phyloP scores from a whole-genome alignment of 2,329 filamentous ascomycete genomes.

The Aspergillus udagawae region DNA sequence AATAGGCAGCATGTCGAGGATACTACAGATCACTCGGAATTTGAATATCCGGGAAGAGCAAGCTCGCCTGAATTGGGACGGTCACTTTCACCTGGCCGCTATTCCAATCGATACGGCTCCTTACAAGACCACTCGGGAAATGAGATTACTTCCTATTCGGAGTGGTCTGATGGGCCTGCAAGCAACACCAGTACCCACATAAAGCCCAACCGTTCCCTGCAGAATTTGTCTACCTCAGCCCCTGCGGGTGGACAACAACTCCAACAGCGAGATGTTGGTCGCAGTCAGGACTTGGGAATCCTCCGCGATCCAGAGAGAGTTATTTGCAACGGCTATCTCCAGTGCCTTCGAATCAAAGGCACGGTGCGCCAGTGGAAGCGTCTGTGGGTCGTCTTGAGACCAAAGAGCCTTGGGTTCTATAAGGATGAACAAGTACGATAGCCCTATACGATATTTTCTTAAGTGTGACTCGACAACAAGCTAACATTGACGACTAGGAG shows the following conservation, averaged over 20 bases:
- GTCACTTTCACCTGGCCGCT: constrained; percentile 23
- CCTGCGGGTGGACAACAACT: constrained; percentile 30
- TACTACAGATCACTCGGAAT: constrained; percentile 42
- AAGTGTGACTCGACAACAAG: neutral
- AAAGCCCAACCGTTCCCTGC: constrained; percentile 25
- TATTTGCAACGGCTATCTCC: constrained; percentile 90
- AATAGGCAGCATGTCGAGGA: constrained; percentile 32
- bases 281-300: constrained; percentile 53
- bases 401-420: constrained; percentile 81
- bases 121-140: constrained; percentile 58
- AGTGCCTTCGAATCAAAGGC: constrained; percentile 72
- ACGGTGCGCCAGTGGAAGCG: constrained; percentile 93
- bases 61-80: constrained; percentile 34
- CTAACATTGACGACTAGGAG: constrained; percentile 50
- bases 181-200: constrained; percentile 23
- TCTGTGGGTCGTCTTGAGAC: constrained; percentile 85
- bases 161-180: constrained; percentile 66
- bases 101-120: constrained; percentile 27
- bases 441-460: neutral
- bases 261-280: constrained; percentile 55
- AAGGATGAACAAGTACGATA: constrained; percentile 65
- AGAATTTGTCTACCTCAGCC: constrained; percentile 25
- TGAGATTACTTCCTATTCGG: constrained; percentile 74
- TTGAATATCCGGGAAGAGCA: constrained; percentile 29
- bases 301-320: constrained; percentile 75